Evolutionary conservation across 2,329 filamentous ascomycete species (phyloP).

Genomic region (Polychaeton citri): DNA sequence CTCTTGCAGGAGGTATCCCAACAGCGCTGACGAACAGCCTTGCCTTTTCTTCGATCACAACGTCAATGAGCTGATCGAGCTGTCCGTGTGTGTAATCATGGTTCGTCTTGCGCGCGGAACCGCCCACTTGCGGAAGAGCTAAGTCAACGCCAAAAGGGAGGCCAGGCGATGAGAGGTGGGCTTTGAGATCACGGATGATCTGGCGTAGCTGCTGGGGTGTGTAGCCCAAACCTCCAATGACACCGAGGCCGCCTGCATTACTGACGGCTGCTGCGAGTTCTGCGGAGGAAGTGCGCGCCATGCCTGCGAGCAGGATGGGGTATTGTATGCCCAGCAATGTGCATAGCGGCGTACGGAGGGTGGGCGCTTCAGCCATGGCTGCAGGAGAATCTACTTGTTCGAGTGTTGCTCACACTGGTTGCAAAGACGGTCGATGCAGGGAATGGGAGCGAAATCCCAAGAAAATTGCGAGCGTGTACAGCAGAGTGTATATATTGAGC

Average conservation of each 20-base stretch:
- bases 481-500: too few relatives aligned
- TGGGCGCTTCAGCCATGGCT: conserved; percentile 10
- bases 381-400: too few relatives aligned
- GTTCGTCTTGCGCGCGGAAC: conserved; percentile 73
- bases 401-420: too few relatives aligned
- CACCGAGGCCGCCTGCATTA: conserved; percentile 69
- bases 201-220: conserved; percentile 60
- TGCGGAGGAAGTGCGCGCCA: conserved; percentile 74
- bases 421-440: too few relatives aligned
- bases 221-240: conserved; percentile 51
- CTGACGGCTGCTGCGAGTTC: conserved; percentile 73
- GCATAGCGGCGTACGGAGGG: conserved; percentile 66
- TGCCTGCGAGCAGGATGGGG: conserved; percentile 83
- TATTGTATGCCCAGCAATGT: conserved; percentile 70
- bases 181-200: conserved; percentile 79
- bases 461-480: too few relatives aligned
- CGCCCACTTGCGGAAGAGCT: conserved; percentile 79
- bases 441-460: too few relatives aligned
- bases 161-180: conserved; percentile 48
- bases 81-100: conserved; percentile 90
- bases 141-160: conserved; percentile 87
- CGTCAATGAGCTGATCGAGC: conserved; percentile 74
- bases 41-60: conserved; percentile 74
- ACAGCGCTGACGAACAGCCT: conserved; percentile 78
- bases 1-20: conserved; percentile 62